A percentile compares a stretch with the other conserved stretches of the same genome.
These are phyloP conservation scores for Cordyceps cicadae DNA, from an alignment of 2,329 filamentous ascomycete species.

Conservation along the genomic window DNA sequence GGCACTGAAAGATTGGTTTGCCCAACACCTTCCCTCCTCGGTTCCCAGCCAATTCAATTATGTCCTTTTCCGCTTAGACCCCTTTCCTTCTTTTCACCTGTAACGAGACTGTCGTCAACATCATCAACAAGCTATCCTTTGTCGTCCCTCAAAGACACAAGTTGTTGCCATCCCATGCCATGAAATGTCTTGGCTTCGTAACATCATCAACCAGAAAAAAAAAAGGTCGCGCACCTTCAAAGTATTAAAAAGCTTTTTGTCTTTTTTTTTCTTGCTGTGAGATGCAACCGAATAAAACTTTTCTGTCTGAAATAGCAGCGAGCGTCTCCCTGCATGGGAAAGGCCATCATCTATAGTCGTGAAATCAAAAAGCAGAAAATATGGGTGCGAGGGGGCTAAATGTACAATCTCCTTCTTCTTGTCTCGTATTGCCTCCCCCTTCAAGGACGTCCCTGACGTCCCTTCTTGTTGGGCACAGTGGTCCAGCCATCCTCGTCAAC, in stretches of 20 bases:
- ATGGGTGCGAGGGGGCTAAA: constrained; percentile 22
- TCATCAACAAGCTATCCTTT: neutral
- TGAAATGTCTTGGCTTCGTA: neutral
- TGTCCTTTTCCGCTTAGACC: neutral
- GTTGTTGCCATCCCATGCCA: neutral
- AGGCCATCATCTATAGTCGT: constrained; percentile 25
- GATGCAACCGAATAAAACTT: constrained; percentile 11
- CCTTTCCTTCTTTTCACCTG: neutral
- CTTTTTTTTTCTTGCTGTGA: constrained; percentile 7
- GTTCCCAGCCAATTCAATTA: neutral
- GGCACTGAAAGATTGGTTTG: neutral
- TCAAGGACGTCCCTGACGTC: constrained; percentile 26
- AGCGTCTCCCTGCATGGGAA: neutral
- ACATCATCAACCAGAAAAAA: neutral
- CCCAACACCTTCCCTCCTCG: neutral
- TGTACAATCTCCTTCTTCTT: constrained; percentile 23
- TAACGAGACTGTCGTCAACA: neutral
- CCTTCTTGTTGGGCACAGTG: constrained; percentile 39
- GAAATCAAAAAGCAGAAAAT: constrained; percentile 22
- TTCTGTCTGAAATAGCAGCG: constrained; percentile 12
- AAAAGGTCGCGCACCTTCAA: neutral
- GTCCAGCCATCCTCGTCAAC: constrained; percentile 57
- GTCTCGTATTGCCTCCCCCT: constrained; percentile 13
- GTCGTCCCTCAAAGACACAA: constrained; percentile 1
- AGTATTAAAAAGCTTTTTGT: neutral